phyloP scores from a whole-genome alignment of 2,329 filamentous ascomycete genomes.

The Penicillium hesseltinei region DNA sequence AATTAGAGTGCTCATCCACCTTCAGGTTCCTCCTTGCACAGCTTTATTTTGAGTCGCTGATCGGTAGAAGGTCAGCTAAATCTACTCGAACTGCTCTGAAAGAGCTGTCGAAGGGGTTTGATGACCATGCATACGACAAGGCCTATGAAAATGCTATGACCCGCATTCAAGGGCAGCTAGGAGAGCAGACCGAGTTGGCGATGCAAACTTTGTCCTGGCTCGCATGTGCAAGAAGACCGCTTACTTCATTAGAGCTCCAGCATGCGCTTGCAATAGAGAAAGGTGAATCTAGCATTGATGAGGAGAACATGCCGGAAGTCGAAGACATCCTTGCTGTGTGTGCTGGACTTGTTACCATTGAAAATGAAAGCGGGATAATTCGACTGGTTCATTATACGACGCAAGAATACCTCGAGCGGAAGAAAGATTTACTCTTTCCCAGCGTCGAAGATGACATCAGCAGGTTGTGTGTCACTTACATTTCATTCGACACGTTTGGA shows the following conservation, averaged over 20 bases:
- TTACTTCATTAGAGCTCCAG: conserved; percentile 40
- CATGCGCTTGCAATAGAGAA: conserved; percentile 45
- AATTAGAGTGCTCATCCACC: background rate
- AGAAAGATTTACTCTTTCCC: conserved; percentile 9
- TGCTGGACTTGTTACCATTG: conserved; percentile 35
- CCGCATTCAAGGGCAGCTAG: conserved; percentile 43
- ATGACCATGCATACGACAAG: conserved; percentile 29
- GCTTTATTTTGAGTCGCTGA: conserved; percentile 25
- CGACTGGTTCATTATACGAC: conserved; percentile 37
- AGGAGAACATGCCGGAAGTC: conserved; percentile 36
- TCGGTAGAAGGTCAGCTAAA: conserved; percentile 22
- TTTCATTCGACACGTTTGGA: background rate
- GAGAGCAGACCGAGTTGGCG: conserved; percentile 37
- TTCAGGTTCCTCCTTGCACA: conserved; percentile 30
- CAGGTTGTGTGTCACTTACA: background rate
- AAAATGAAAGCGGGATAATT: conserved; percentile 30
- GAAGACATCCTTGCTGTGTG: conserved; percentile 28
- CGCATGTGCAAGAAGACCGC: conserved; percentile 34
- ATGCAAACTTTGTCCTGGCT: conserved; percentile 45
- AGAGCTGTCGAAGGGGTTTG: conserved; percentile 30
- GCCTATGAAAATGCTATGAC: conserved; percentile 47
- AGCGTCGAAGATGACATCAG: background rate
- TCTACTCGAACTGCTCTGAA: conserved; percentile 34
- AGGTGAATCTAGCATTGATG: conserved; percentile 29
- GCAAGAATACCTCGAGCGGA: conserved; percentile 33